Conservation (phyloP, 495 filamentous ascomycete genomes). For the Neurospora intermedia region DNA sequence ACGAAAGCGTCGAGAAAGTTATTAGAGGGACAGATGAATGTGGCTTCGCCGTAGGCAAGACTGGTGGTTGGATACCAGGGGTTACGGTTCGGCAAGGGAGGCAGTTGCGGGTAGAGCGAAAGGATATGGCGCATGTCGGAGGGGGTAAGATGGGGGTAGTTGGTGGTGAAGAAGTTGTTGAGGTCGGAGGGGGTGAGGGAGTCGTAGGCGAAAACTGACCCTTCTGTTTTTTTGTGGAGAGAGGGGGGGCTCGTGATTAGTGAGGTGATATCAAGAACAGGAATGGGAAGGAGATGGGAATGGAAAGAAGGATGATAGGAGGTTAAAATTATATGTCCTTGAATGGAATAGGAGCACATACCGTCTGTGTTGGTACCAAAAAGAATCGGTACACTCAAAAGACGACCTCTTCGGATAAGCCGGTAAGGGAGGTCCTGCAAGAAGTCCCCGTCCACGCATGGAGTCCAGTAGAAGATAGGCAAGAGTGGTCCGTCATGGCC, state of each 20-base stretch:
- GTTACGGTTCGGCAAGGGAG: slow-evolving; percentile 16
- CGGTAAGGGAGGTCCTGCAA: slow-evolving; percentile 30
- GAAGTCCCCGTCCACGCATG: slow-evolving; percentile 52
- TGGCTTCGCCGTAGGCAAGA: slow-evolving; percentile 48
- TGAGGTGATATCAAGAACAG: background rate
- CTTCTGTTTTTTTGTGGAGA: slow-evolving; percentile 20
- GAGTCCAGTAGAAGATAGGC: slow-evolving; percentile 44
- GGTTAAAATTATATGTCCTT: background rate
- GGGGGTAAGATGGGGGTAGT: slow-evolving; percentile 32
- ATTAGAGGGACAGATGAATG: slow-evolving; percentile 50
- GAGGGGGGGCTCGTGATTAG: background rate
- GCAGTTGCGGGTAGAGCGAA: slow-evolving; percentile 14
- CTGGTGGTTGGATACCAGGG: slow-evolving; percentile 35
- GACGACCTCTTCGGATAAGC: slow-evolving; percentile 18
- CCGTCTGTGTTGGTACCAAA: slow-evolving; percentile 36
- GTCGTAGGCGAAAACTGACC: slow-evolving; percentile 38
- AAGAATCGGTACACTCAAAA: slow-evolving; percentile 24
- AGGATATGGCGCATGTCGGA: slow-evolving; percentile 35
- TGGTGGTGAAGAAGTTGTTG: slow-evolving; percentile 35
- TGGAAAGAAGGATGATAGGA: too few relatives aligned
- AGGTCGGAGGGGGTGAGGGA: slow-evolving; percentile 35
- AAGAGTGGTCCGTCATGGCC: slow-evolving; percentile 31
- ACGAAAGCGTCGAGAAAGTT: slow-evolving; percentile 20
- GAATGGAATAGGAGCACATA: background rate
- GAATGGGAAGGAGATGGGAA: background rate